Evolutionary conservation across 2,329 filamentous ascomycete species (phyloP).

Genomic region (Colletotrichum shisoi): DNA sequence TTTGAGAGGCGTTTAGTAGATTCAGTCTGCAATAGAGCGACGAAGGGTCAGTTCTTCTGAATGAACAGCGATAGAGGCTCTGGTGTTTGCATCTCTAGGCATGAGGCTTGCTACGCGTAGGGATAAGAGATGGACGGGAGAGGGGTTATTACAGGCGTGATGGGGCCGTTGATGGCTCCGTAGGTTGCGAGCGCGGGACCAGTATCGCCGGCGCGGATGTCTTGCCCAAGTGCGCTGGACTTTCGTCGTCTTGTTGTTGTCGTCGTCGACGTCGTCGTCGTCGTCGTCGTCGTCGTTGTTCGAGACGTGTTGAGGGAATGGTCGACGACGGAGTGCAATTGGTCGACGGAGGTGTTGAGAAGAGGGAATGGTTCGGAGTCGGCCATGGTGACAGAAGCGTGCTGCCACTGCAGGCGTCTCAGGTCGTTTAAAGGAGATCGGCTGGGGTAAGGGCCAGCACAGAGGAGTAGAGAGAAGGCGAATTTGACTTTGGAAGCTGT

Average conservation of each 20-base stretch:
- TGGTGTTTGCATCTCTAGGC: background rate
- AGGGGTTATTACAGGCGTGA: conserved; percentile 19
- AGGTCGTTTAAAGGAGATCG: conserved; percentile 31
- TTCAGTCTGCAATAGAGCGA: conserved; percentile 17
- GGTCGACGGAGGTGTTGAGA: conserved; percentile 61
- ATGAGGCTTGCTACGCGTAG: background rate
- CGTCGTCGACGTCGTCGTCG: conserved; percentile 51
- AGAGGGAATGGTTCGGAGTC: conserved; percentile 63
- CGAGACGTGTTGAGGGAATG: conserved; percentile 43
- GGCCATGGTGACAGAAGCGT: conserved; percentile 26
- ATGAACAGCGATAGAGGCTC: background rate
- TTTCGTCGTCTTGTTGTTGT: conserved; percentile 59
- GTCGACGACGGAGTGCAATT: conserved; percentile 53
- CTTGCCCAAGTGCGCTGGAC: conserved; percentile 63
- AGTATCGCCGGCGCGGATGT: conserved; percentile 64
- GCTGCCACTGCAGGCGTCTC: conserved; percentile 18
- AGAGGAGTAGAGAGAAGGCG: conserved; percentile 3
- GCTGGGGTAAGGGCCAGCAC: conserved; percentile 4
- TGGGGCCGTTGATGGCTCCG: conserved; percentile 38
- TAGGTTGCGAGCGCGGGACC: conserved; percentile 63
- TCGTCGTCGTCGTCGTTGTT: conserved; percentile 48
- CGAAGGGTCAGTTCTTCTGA: conserved; percentile 9
- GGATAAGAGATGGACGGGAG: background rate
- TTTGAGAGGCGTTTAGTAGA: conserved; percentile 58
- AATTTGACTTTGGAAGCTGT: conserved; percentile 25